Percentiles rank a stretch among this genome's conserved stretches.
Evolutionary conservation across 1,139 yeast genomes (phyloP).

Genomic region (Protomyces macrosporus): DNA sequence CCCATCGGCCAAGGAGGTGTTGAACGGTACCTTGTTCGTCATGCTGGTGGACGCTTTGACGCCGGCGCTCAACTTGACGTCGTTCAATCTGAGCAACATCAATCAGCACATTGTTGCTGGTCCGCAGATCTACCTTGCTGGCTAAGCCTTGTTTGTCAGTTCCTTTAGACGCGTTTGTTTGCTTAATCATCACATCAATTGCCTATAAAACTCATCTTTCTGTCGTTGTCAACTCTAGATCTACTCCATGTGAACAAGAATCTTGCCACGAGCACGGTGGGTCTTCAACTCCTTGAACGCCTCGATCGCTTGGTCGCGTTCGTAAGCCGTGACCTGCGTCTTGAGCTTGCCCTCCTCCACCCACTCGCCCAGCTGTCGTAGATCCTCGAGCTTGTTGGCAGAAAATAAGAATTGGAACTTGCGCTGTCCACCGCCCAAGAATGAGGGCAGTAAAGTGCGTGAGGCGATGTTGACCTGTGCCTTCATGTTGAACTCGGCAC

Average conservation of each 20-base stretch:
- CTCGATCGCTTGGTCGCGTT: constrained; percentile 3
- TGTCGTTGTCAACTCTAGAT: no score
- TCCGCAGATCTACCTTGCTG: constrained; percentile 28
- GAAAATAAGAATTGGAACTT: constrained; percentile 1
- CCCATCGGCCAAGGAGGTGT: constrained; percentile 16
- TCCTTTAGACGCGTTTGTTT: no score
- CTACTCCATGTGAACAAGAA: constrained; percentile 9
- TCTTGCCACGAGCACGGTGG: constrained; percentile 17
- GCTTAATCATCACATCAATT: no score
- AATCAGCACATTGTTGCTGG: constrained; percentile 31
- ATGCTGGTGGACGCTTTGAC: constrained; percentile 27
- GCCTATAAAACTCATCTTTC: no score
- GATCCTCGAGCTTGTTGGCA: not conserved
- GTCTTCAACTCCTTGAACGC: constrained; percentile 18
- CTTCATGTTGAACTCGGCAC: not conserved
- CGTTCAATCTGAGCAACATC: constrained; percentile 27
- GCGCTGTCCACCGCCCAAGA: constrained; percentile 25
- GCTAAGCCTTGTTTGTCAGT: not conserved
- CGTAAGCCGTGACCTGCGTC: constrained; percentile 8
- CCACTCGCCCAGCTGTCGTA: constrained; percentile 11
- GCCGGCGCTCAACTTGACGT: constrained; percentile 25
- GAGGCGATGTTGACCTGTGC: not conserved
- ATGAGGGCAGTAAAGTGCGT: constrained; percentile 12
- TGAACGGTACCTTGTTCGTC: constrained; percentile 30
- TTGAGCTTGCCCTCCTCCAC: constrained; percentile 6